These are phyloP conservation scores for Hygrocybe coccinea DNA, from an alignment of 768 basidiomycete genomes.

Conservation along the genomic window DNA sequence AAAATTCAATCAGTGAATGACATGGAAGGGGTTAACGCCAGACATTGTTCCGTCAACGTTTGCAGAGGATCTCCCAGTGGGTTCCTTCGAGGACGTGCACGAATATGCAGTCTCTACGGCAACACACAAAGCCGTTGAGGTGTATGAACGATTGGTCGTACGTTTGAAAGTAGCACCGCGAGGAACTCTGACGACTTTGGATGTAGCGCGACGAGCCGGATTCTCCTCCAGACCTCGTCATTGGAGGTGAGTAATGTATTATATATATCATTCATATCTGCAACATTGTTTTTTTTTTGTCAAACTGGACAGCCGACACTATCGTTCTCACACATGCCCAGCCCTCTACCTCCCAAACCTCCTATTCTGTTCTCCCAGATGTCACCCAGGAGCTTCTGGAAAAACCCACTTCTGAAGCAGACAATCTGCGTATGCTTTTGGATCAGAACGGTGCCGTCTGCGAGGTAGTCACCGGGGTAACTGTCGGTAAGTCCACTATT, in stretches of 20 bases:
- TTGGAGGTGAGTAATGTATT: constrained; percentile 48
- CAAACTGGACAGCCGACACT: constrained; percentile 69
- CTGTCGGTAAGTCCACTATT: constrained; percentile 52
- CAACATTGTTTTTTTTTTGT: not conserved
- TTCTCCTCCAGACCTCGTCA: constrained; percentile 74
- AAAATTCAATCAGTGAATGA: too few relatives aligned
- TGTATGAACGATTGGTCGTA: constrained; percentile 78
- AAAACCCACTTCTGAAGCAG: constrained; percentile 74
- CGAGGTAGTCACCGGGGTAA: constrained; percentile 89
- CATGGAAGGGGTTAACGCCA: constrained; percentile 49
- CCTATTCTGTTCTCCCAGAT: constrained; percentile 50
- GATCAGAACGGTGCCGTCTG: constrained; percentile 83
- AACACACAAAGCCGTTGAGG: constrained; percentile 77
- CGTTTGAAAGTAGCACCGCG: too few relatives aligned
- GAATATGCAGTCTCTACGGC: constrained; percentile 77
- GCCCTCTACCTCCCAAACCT: constrained; percentile 52
- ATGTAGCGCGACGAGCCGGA: constrained; percentile 51
- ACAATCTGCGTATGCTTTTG: constrained; percentile 82
- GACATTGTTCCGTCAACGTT: constrained; percentile 76
- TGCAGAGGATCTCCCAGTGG: constrained; percentile 66
- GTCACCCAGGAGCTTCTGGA: constrained; percentile 75
- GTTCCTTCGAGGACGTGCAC: constrained; percentile 63
- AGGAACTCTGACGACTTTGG: too few relatives aligned
- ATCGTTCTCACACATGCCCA: constrained; percentile 81
- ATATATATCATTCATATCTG: not conserved